These are phyloP conservation scores for Botrytis fragariae DNA, from an alignment of 2,329 filamentous ascomycete genomes.

Conservation along the genomic window DNA sequence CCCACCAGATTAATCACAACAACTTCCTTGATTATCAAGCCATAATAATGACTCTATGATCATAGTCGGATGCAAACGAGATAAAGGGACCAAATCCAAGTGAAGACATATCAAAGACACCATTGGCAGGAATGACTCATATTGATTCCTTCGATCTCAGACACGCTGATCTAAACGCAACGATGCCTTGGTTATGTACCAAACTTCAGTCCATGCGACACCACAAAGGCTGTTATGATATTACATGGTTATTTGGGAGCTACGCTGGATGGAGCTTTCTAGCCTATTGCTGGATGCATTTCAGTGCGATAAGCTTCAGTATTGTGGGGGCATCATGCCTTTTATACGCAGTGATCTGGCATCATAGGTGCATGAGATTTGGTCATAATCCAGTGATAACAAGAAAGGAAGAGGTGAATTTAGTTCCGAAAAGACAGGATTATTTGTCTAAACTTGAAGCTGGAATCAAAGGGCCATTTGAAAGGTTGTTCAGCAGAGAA, in stretches of 20 bases:
- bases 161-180: neutral
- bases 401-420: neutral
- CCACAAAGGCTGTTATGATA: neutral
- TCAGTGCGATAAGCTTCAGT: fast-evolving
- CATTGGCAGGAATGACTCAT: neutral
- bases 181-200: neutral
- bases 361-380: neutral
- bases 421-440: neutral
- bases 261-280: neutral
- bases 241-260: neutral
- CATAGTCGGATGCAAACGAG: too few species aligned
- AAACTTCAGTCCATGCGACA: fast-evolving
- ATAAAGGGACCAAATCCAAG: neutral
- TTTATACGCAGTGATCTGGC: neutral
- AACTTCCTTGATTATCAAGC: neutral
- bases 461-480: neutral
- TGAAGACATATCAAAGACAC: neutral
- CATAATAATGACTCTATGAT: neutral
- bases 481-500: neutral
- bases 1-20: neutral
- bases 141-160: neutral
- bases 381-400: neutral
- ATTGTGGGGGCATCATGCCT: neutral
- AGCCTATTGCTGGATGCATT: neutral
- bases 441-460: neutral